These are phyloP conservation scores for Cordyceps tenuipes DNA, from an alignment of 2,329 filamentous ascomycete genomes.

Conservation along the genomic window DNA sequence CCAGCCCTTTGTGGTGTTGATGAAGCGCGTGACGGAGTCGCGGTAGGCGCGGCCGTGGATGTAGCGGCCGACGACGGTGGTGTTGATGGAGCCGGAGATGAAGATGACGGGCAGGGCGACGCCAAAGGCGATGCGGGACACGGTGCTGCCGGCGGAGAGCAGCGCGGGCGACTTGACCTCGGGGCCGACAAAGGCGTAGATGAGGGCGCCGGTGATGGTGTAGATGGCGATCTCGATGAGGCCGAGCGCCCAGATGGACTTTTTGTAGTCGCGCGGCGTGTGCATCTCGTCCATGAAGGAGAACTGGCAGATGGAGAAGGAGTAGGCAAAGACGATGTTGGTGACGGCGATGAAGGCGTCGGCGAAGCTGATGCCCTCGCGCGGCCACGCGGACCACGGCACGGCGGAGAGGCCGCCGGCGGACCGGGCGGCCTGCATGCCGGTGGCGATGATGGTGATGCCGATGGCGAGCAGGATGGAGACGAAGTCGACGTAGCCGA, in stretches of 20 bases:
- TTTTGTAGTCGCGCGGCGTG: conserved; percentile 36
- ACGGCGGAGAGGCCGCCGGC: conserved; percentile 26
- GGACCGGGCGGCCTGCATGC: conserved; percentile 31
- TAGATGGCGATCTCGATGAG: conserved; percentile 57
- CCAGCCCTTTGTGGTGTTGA: conserved; percentile 42
- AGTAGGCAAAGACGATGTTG: conserved; percentile 66
- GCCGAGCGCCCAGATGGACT: conserved; percentile 55
- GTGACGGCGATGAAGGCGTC: conserved; percentile 52
- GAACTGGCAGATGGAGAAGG: conserved; percentile 45
- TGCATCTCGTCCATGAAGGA: conserved; percentile 48
- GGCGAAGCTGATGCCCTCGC: conserved; percentile 37
- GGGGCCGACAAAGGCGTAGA: conserved; percentile 61
- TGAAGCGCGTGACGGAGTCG: conserved; percentile 34
- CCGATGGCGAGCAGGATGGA: conserved; percentile 57
- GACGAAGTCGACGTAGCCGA: conserved; percentile 47
- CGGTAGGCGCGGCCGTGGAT: conserved; percentile 38
- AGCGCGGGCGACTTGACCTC: conserved; percentile 59
- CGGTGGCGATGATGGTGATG: conserved; percentile 59
- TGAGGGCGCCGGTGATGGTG: conserved; percentile 55
- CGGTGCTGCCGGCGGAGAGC: conserved; percentile 48
- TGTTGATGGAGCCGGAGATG: conserved; percentile 65
- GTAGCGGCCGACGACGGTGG: conserved; percentile 37
- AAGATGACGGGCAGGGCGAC: conserved; percentile 65
- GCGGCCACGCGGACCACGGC: conserved; percentile 38
- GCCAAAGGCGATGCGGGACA: conserved; percentile 62